Percentiles rank a stretch among this genome's conserved stretches.
Conservation (phyloP, 2,329 filamentous ascomycete species). For the Neofusicoccum ribis region DNA sequence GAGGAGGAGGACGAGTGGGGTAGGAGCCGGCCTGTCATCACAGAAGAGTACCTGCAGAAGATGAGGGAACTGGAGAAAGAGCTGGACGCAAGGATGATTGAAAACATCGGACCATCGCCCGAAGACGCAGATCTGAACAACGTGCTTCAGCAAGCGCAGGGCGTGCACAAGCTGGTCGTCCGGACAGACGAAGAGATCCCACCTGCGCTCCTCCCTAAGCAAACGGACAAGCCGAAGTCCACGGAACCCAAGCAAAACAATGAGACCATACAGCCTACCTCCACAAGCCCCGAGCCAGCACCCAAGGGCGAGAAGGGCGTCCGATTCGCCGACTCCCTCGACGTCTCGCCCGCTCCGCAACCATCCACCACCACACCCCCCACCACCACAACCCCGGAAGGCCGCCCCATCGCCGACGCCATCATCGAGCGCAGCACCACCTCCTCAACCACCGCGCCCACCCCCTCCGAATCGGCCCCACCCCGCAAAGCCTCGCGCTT, state of each 20-base stretch:
- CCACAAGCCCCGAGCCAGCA: slow-evolving; percentile 31
- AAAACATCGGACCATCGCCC: slow-evolving; percentile 57
- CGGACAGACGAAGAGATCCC: slow-evolving; percentile 14
- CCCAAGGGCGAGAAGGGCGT: slow-evolving; percentile 63
- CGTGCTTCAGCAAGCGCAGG: slow-evolving; percentile 20
- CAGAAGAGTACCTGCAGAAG: slow-evolving; percentile 72
- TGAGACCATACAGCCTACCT: slow-evolving; percentile 32
- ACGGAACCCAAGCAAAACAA: slow-evolving; percentile 20
- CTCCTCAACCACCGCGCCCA: slow-evolving; percentile 7
- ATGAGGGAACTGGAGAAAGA: slow-evolving; percentile 86
- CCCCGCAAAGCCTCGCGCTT: slow-evolving; percentile 40
- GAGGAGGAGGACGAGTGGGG: slow-evolving; percentile 78
- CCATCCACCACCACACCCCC: slow-evolving; percentile 15
- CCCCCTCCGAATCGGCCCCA: slow-evolving; percentile 22
- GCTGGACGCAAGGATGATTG: slow-evolving; percentile 61
- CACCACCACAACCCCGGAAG: neutral
- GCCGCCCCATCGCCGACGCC: slow-evolving; percentile 33
- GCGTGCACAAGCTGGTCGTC: slow-evolving; percentile 10
- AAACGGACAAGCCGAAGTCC: neutral
- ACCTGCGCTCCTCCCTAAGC: slow-evolving; percentile 6
- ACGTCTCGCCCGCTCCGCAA: slow-evolving; percentile 59
- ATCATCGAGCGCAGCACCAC: slow-evolving; percentile 34
- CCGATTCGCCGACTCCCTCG: slow-evolving; percentile 73
- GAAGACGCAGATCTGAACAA: slow-evolving; percentile 40
- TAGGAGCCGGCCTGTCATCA: slow-evolving; percentile 67